A percentile compares a stretch with the other conserved stretches of the same genome.
Evolutionary conservation across 306 rosid species (phyloP).

Genomic region (Sechiopsis laciniata): DNA sequence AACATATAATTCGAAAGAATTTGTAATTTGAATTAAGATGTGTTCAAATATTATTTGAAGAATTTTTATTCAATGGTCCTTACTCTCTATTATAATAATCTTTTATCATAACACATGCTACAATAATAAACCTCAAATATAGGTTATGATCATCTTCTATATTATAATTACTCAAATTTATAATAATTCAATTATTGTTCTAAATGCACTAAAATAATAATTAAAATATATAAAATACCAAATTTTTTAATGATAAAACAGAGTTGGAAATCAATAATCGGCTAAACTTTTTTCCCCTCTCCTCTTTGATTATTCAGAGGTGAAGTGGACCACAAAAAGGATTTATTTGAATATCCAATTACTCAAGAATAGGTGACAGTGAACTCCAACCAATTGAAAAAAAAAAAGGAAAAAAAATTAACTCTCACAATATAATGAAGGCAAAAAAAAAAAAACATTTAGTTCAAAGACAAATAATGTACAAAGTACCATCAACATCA

Average conservation of each 20-base stretch:
- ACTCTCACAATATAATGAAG: neutral
- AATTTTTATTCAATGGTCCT: no score
- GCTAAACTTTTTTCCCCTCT: neutral
- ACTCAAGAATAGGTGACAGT: neutral
- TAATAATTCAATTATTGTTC: no score
- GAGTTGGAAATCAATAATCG: neutral
- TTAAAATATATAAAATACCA: neutral
- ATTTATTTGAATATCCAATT: neutral
- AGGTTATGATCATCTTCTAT: no score
- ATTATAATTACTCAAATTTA: no score
- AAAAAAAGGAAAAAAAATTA: neutral
- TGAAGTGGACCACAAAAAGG: slow-evolving; percentile 13
- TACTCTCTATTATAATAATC: no score
- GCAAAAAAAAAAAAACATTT: neutral
- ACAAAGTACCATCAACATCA: slow-evolving; percentile 11
- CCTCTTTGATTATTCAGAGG: neutral
- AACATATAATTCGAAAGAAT: no score
- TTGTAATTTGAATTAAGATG: no score
- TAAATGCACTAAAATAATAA: neutral
- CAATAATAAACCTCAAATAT: no score
- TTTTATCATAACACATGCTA: no score
- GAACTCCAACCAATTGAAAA: slow-evolving; percentile 9
- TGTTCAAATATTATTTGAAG: no score
- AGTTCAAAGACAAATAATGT: neutral
- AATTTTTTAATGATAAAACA: neutral